Evolutionary conservation across 768 basidiomycete genomes (phyloP).

Genomic region (Coprinopsis strossmayeri): DNA sequence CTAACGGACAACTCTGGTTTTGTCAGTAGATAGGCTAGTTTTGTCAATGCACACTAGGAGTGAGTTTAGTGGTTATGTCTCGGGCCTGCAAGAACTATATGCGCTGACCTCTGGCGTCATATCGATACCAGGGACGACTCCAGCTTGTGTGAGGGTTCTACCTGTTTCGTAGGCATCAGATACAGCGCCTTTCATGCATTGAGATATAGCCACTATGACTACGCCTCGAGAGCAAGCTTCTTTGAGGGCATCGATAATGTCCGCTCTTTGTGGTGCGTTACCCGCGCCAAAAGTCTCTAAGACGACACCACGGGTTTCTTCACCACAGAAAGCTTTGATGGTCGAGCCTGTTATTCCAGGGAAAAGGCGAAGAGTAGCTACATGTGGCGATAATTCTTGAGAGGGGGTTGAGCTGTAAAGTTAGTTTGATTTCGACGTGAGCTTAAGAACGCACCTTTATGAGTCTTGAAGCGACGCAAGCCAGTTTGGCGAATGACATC

Average conservation of each 20-base stretch:
- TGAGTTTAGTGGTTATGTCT: background rate
- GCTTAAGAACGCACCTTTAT: conserved; percentile 49
- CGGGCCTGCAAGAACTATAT: background rate
- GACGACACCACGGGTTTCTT: conserved; percentile 75
- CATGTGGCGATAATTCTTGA: conserved; percentile 73
- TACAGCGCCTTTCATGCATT: conserved; percentile 84
- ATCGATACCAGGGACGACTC: conserved; percentile 80
- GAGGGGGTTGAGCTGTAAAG: conserved; percentile 4
- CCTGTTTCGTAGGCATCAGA: conserved; percentile 82
- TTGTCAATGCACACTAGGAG: conserved; percentile 77
- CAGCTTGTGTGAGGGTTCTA: conserved; percentile 57
- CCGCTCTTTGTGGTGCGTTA: conserved; percentile 80
- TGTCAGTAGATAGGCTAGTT: conserved; percentile 84
- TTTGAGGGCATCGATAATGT: conserved; percentile 68
- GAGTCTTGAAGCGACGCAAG: conserved; percentile 70
- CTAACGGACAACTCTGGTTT: conserved; percentile 66
- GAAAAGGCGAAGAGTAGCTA: conserved; percentile 80
- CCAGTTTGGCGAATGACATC: conserved; percentile 80
- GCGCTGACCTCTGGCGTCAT: conserved; percentile 87
- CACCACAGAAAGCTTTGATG: conserved; percentile 66
- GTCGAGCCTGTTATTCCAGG: conserved; percentile 79
- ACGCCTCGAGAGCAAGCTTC: conserved; percentile 80
- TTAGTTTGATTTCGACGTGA: background rate
- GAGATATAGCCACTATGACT: conserved; percentile 87
- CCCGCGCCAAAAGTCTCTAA: conserved; percentile 91